A percentile compares a stretch with the other conserved stretches of the same genome.
Conservation (phyloP, 129 eudicot genomes). For the Chrysanthemum makinoi region DNA sequence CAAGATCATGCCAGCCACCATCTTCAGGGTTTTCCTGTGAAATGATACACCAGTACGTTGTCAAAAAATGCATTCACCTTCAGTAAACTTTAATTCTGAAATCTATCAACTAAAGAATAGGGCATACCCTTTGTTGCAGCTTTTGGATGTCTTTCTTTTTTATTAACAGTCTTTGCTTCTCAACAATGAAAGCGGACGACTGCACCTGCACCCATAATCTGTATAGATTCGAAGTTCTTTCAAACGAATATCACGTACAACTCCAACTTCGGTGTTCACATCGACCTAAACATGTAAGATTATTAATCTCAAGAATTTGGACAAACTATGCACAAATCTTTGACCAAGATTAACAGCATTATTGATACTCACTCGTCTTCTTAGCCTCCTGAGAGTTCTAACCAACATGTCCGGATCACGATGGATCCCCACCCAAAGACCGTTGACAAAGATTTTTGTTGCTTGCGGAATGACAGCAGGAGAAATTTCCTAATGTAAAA, state of each 20-base stretch:
- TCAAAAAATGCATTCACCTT: not conserved
- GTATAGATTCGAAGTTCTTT: constrained; percentile 92
- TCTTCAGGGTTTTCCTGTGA: constrained; percentile 88
- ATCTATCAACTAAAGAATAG: not conserved
- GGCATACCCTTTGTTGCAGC: constrained; percentile 73
- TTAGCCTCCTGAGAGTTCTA: constrained; percentile 69
- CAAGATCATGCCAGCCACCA: constrained; percentile 94
- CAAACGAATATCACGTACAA: constrained; percentile 89
- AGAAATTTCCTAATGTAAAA: constrained; percentile 63
- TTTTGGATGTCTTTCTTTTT: constrained; percentile 80
- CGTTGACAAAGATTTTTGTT: constrained; percentile 88
- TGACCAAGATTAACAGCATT: constrained; percentile 6
- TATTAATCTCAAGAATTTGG: not conserved
- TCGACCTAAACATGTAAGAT: constrained; percentile 53
- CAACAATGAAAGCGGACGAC: constrained; percentile 94
- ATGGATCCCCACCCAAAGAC: constrained; percentile 98
- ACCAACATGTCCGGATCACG: constrained; percentile 98
- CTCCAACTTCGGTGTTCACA: constrained; percentile 99
- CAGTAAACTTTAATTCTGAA: not conserved
- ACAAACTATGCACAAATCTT: constrained; percentile 6
- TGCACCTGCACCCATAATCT: constrained; percentile 95
- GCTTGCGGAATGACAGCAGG: constrained; percentile 93
- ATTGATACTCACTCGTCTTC: constrained; percentile 69
- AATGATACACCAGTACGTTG: not conserved
- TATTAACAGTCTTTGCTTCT: constrained; percentile 84